phyloP scores from a whole-genome alignment of 2,329 filamentous ascomycete species.

The Colletotrichum sp. region DNA sequence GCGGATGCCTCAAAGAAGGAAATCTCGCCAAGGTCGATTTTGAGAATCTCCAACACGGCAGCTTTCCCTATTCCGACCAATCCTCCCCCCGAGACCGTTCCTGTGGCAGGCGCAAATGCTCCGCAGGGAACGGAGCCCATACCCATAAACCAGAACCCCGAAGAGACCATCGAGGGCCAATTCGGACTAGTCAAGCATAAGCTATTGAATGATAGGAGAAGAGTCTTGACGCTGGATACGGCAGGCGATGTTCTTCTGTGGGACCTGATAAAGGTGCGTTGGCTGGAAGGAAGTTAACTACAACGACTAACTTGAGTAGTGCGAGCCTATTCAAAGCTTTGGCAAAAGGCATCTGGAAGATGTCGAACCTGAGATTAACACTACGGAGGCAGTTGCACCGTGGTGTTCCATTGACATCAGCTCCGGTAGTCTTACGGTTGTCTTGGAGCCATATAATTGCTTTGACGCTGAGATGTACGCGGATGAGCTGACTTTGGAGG shows the following conservation, averaged over 20 bases:
- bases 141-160: slow-evolving; percentile 62
- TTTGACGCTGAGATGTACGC: slow-evolving; percentile 98
- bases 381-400: slow-evolving; percentile 85
- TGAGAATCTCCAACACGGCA: slow-evolving; percentile 85
- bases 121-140: slow-evolving; percentile 56
- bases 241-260: slow-evolving; percentile 94
- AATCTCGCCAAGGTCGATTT: slow-evolving; percentile 78
- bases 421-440: slow-evolving; percentile 88
- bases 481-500: slow-evolving; percentile 79
- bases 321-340: slow-evolving; percentile 86
- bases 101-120: slow-evolving; percentile 33
- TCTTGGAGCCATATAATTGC: slow-evolving; percentile 92
- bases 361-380: slow-evolving; percentile 86
- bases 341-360: slow-evolving; percentile 94
- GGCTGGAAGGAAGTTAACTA: not conserved
- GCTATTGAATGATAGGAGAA: slow-evolving; percentile 86
- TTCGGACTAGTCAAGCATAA: slow-evolving; percentile 94
- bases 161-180: slow-evolving; percentile 90
- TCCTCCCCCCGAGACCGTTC: slow-evolving; percentile 56
- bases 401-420: slow-evolving; percentile 97
- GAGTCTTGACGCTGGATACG: slow-evolving; percentile 90
- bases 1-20: slow-evolving; percentile 56
- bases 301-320: slow-evolving; percentile 54
- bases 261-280: slow-evolving; percentile 82
- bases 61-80: slow-evolving; percentile 67